Base-by-base conservation (phyloP, 805 yeast genomes). In the Teunomyces gatunensis region DNA sequence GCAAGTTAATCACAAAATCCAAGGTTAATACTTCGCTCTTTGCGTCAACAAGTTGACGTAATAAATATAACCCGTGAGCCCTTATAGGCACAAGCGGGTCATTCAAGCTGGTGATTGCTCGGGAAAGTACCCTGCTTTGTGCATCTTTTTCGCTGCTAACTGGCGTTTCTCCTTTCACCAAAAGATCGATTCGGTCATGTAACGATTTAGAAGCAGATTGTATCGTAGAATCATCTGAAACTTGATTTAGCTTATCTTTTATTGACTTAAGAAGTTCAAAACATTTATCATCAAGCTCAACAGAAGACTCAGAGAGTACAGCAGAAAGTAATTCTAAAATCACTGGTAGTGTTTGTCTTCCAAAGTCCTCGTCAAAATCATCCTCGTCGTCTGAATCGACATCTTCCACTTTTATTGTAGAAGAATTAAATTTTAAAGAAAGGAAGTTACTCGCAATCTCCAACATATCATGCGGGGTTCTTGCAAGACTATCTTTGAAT, bases 1-100 rank as follows among this genome's bases (percentile, higher is more conserved):
- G 88, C 11, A 89, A 64, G 13, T 79, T 73, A 25, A 88, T 64
- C 0, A 79, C 92, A 45, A 79, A 77, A 3, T 77, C 79, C 7
- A 78, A 42, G 0, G 77, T 58, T 11, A 88, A 60, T 0, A 79
- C 81, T 1, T 70, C 61, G n/a, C 87, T 79, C 30, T 71, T 71
- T 27, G 63, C 65, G 36, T 68, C 73, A 5, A 81, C 72, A 37
- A 89, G 69, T 47, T 77, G 74, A 25, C 89, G 71, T 27, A 92
- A 63, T 20, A 83, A 64, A 52, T 78, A 79, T 6, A 94, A 67
- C 0, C 98, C 98, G 63, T 87, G 90, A 0, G 96, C 98, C 46
- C 90, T 73, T 2, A 92, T 79, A 0, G 98, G 96, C 3, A 87
- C 84, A 37, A 86, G 67, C 0, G 91, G 87, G 64, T 91, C 96